Conservation (phyloP, 768 basidiomycete species). For the Dendrothele bispora region DNA sequence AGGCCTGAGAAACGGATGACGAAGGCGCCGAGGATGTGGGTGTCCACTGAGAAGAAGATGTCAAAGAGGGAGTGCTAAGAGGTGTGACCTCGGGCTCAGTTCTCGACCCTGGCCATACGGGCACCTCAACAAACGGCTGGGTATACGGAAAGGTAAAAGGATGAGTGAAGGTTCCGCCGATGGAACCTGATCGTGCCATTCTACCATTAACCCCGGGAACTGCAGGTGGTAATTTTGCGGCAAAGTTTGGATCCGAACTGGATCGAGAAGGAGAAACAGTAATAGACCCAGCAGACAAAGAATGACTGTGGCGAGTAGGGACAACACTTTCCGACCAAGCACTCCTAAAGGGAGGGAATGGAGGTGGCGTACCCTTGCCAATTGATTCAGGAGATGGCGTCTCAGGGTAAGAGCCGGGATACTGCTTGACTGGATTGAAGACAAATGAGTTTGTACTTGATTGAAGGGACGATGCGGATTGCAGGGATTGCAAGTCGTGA, state of each 20-base stretch:
- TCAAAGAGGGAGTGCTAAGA: neutral
- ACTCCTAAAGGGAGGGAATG: slow-evolving; percentile 15
- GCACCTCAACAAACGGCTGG: slow-evolving; percentile 25
- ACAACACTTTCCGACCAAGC: slow-evolving; percentile 14
- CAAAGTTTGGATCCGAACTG: neutral
- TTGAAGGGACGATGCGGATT: slow-evolving; percentile 24
- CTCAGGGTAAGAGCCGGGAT: slow-evolving; percentile 14
- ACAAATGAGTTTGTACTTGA: slow-evolving; percentile 29
- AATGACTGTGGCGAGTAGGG: slow-evolving; percentile 13
- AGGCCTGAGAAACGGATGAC: slow-evolving; percentile 5
- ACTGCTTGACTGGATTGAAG: slow-evolving; percentile 28
- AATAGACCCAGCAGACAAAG: slow-evolving; percentile 14
- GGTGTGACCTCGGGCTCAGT: neutral
- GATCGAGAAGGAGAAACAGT: neutral
- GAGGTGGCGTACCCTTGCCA: slow-evolving; percentile 16
- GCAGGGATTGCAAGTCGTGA: slow-evolving; percentile 19
- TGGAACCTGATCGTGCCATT: slow-evolving; percentile 59
- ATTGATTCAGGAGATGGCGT: slow-evolving; percentile 17
- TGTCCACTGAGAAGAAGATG: neutral
- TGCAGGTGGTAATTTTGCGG: neutral
- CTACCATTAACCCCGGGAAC: slow-evolving; percentile 38
- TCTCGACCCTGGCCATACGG: slow-evolving; percentile 7
- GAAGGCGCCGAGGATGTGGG: neutral
- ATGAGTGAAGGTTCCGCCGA: slow-evolving; percentile 44
- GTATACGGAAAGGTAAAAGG: slow-evolving; percentile 37